Evolutionary conservation across 2,329 filamentous ascomycete species (phyloP).

Genomic region (Eutypa lata): DNA sequence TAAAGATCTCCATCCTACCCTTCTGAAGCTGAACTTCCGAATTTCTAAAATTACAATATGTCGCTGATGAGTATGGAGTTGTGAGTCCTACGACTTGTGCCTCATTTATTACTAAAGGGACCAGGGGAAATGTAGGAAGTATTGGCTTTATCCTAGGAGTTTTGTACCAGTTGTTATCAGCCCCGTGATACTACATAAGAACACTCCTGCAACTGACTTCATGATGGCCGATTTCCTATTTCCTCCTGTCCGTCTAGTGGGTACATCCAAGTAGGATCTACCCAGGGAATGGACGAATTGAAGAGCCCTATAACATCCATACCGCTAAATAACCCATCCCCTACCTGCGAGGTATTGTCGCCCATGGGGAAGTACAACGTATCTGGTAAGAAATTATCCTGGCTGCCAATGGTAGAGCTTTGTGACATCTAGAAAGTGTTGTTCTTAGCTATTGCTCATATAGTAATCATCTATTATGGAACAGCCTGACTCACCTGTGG

Average conservation of each 20-base stretch:
- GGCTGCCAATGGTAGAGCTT: not conserved
- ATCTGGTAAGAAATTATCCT: slow-evolving; percentile 3
- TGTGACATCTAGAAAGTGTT: slow-evolving; percentile 1
- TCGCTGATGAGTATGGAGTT: too few species aligned
- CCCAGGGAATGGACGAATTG: slow-evolving; percentile 19
- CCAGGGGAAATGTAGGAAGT: too few species aligned
- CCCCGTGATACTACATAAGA: too few species aligned
- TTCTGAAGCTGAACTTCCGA: too few species aligned
- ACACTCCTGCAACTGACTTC: too few species aligned
- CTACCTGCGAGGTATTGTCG: slow-evolving; percentile 5
- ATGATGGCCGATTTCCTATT: not conserved
- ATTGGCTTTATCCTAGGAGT: too few species aligned
- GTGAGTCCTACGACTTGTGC: too few species aligned
- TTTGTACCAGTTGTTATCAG: too few species aligned
- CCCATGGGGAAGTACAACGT: slow-evolving; percentile 14
- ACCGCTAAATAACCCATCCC: slow-evolving; percentile 11
- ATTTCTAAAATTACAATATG: too few species aligned
- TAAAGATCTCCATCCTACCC: too few species aligned
- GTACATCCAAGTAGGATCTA: slow-evolving; percentile 26
- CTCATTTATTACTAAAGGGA: too few species aligned
- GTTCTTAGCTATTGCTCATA: not conserved
- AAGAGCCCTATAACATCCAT: slow-evolving; percentile 25
- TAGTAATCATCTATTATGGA: not conserved
- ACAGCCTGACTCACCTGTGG: not conserved
- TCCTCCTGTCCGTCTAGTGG: not conserved